Evolutionary conservation across 2,329 filamentous ascomycete genomes (phyloP), one percentile per base, ranked within the genome.

Genomic region (Trichoderma harzianum): DNA sequence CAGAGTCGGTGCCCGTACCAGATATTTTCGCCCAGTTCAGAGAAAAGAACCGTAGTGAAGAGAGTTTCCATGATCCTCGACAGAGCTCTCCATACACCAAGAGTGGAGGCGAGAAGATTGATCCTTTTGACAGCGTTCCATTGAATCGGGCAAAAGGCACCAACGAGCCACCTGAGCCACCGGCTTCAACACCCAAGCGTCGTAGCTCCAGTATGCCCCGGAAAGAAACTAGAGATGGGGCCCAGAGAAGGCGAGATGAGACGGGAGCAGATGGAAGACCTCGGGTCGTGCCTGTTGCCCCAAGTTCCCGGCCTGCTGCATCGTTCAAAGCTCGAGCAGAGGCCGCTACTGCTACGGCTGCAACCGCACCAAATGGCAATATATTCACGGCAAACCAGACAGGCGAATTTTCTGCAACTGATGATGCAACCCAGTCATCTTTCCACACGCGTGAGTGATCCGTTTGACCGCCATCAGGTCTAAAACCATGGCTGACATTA

Each of bases 51-150:
- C 36, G 24, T 24, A 26, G 39, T 32, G 61, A 69, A 51, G 83
- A 85, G 5, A 79, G 78, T 1, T 82, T 81, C 57, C 71, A 81
- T 55, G 86, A 89, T 72, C 78, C 79, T n/a, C 84, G 88, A n/a
- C 83, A 88, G 69, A 87, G 87, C 74, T 87, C 86, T 7, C 88
- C 88, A 0, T 91, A 90, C 76, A 83, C 84, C 55, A 84, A 83
- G 1, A 83, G 86, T 36, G 84, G 86, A 14, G 88, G 89, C 39
- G 89, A 91, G 77, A 90, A 86, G 79, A 86, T 87, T 5, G 86
- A 89, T 60, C 84, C 87, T 0, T 89, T 88, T 72, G 87, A 88
- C 58, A 84, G 83, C 2, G 79, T 78, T 7, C 76, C 82, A 11
- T 71, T 86, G n/a, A 80, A 80, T 62, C 81, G 86, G n/a, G 80